These are phyloP conservation scores for Glycyrrhiza uralensis DNA, from an alignment of 306 rosid species.

Conservation along the genomic window DNA sequence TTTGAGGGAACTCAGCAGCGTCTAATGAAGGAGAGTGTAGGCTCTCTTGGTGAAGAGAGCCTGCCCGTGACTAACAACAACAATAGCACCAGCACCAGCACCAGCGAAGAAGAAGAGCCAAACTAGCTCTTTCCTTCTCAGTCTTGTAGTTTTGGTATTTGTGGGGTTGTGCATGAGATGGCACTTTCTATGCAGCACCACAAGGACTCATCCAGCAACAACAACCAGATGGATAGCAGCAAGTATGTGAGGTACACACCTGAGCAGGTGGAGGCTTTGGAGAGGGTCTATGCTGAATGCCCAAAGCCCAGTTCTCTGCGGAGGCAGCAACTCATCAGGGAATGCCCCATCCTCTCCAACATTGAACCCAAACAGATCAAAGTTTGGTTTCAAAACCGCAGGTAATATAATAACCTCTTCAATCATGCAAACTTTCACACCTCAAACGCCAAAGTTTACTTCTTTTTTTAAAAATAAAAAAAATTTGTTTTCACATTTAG, in stretches of 20 bases:
- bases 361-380: constrained; percentile 98
- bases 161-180: constrained; percentile 31
- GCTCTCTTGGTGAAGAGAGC: constrained; percentile 97
- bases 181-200: constrained; percentile 77
- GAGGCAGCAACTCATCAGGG: constrained; percentile 94
- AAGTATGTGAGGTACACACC: constrained; percentile 96
- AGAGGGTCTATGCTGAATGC: constrained; percentile 89
- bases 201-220: constrained; percentile 50
- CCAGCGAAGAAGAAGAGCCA: constrained; percentile 40
- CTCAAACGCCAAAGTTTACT: background rate
- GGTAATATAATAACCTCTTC: constrained; percentile 38
- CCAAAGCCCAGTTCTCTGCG: constrained; percentile 92
- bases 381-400: constrained; percentile 98
- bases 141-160: background rate
- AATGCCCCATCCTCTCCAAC: constrained; percentile 83
- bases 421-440: background rate
- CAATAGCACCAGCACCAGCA: constrained; percentile 1
- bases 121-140: background rate
- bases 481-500: background rate
- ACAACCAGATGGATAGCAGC: constrained; percentile 71
- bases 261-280: constrained; percentile 94
- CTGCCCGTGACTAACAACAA: constrained; percentile 49
- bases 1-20: background rate
- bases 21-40: constrained; percentile 89
- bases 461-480: background rate